Evolutionary conservation across 139 green algal species (phyloP).

Genomic region (Picochlorum sp.): DNA sequence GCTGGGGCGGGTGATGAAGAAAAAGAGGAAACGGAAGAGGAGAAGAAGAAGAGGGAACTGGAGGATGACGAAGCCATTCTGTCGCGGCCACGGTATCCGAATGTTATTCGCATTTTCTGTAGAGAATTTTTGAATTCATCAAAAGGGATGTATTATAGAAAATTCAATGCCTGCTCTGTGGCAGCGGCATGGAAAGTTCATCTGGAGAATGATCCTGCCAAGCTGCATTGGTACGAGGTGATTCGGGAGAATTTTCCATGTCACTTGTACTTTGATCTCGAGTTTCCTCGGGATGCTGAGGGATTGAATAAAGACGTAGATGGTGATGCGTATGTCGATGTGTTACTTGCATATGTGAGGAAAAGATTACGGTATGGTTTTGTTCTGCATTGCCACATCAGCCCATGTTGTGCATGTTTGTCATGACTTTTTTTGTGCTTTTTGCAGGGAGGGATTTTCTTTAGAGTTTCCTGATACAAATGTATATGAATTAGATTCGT

Average conservation of each 20-base stretch:
- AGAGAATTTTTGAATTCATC: conserved; percentile 18
- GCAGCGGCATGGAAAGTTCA: conserved; percentile 28
- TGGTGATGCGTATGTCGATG: conserved; percentile 41
- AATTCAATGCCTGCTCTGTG: conserved; percentile 34
- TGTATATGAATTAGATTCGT: conserved; percentile 66
- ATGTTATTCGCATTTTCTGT: conserved; percentile 35
- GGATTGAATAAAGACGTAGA: conserved; percentile 44
- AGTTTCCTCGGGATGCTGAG: conserved; percentile 35
- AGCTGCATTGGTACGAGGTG: conserved; percentile 55
- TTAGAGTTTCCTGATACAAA: background rate
- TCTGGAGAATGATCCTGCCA: background rate
- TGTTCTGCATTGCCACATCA: background rate
- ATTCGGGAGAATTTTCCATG: conserved; percentile 58
- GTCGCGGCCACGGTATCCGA: background rate
- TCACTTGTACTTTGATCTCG: conserved; percentile 87
- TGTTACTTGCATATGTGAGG: conserved; percentile 38
- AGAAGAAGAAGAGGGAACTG: background rate
- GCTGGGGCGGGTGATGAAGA: background rate
- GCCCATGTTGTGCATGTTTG: background rate
- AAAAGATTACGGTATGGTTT: background rate
- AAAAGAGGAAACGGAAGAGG: background rate
- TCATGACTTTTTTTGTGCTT: background rate
- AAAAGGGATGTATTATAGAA: conserved; percentile 22
- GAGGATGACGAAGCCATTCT: background rate
- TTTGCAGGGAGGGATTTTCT: background rate